Percentiles rank a stretch among this genome's conserved stretches.
phyloP scores from a whole-genome alignment of 2,329 filamentous ascomycete species.

The Botrytis cinerea region DNA sequence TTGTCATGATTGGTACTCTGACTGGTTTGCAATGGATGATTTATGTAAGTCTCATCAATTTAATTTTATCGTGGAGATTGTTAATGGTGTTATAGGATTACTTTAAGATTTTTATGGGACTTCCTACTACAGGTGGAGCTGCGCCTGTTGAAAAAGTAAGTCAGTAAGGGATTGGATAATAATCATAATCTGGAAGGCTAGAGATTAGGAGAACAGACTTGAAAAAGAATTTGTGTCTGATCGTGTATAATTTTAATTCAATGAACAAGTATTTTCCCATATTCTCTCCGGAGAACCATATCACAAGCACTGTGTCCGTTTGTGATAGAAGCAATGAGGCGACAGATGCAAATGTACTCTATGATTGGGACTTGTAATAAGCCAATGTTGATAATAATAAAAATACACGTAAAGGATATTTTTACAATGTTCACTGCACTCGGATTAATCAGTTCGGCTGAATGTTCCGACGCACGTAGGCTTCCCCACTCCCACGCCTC shows the following conservation, averaged over 20 bases:
- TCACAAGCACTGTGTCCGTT: neutral
- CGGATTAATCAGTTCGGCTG: neutral
- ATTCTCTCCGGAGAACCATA: neutral
- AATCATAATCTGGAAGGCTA: neutral
- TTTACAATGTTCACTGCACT: neutral
- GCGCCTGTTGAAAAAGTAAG: constrained; percentile 30
- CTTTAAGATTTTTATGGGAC: constrained; percentile 87
- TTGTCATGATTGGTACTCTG: constrained; percentile 52
- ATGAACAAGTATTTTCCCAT: neutral
- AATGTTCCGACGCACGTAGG: neutral
- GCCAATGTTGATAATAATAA: neutral
- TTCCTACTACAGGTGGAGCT: constrained; percentile 76
- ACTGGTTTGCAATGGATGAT: constrained; percentile 94
- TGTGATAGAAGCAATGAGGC: neutral
- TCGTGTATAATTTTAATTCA: constrained; percentile 5
- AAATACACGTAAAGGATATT: neutral
- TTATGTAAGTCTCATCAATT: constrained; percentile 56
- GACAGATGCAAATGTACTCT: neutral
- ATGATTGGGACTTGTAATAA: neutral
- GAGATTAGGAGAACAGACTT: neutral
- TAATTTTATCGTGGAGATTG: neutral
- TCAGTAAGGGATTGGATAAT: constrained; percentile 29
- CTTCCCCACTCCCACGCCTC: neutral
- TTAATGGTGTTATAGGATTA: constrained; percentile 59
- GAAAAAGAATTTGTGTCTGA: neutral